These are phyloP conservation scores for Parvularia atlantis DNA, from an alignment of 78 protist species.

Conservation along the genomic window DNA sequence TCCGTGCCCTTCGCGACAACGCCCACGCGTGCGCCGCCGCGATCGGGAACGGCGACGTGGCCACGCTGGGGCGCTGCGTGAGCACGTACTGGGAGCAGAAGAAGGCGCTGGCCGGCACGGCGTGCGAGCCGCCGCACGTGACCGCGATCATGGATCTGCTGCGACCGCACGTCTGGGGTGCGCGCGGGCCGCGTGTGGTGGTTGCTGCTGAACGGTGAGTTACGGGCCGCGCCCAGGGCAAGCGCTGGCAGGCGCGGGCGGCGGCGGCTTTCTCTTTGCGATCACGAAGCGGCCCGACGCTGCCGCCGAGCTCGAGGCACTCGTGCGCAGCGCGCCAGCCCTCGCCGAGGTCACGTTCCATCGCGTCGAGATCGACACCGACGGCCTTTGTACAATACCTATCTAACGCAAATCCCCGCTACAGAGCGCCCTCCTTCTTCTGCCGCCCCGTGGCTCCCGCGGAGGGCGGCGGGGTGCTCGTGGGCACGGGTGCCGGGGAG, in stretches of 20 bases:
- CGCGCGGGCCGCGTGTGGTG: too few relatives aligned
- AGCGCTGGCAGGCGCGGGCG: conserved; percentile 62
- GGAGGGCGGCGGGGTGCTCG: too few relatives aligned
- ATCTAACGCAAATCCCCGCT: too few relatives aligned
- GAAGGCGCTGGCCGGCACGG: conserved; percentile 29
- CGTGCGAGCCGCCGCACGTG: conserved; percentile 39
- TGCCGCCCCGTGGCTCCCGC: too few relatives aligned
- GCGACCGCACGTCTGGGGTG: neutral
- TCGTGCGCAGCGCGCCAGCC: too few relatives aligned
- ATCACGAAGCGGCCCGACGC: conserved; percentile 21
- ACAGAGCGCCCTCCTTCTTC: too few relatives aligned
- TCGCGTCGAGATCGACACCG: too few relatives aligned
- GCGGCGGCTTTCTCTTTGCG: conserved; percentile 56
- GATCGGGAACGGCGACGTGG: conserved; percentile 16
- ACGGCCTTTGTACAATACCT: too few relatives aligned
- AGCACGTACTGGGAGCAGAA: conserved; percentile 45
- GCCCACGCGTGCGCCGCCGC: conserved; percentile 17
- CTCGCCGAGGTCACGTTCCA: too few relatives aligned
- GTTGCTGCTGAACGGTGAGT: too few relatives aligned
- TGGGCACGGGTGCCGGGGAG: too few relatives aligned
- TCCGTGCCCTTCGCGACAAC: conserved; percentile 2
- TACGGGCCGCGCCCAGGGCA: too few relatives aligned
- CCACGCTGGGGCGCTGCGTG: conserved; percentile 23
- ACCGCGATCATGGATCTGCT: conserved; percentile 1
- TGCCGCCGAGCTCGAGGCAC: neutral